Evolutionary conservation across 1,284 basidiomycete species (phyloP), one percentile per base, ranked within the genome.

Genomic region (Ganoderma leucocontextum): DNA sequence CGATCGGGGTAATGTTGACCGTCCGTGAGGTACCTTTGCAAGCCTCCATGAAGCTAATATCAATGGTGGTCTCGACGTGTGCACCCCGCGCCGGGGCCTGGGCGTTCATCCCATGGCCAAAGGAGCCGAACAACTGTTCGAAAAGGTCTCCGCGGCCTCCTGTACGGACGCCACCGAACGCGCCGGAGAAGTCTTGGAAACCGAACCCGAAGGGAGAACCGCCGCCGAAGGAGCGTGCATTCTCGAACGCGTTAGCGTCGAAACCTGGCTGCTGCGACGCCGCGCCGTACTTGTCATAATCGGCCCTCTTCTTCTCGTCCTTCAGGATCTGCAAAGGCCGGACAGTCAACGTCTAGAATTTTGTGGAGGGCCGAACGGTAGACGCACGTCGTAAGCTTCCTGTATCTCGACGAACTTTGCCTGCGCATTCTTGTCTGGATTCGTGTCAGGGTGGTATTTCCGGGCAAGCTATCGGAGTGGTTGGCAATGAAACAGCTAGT

Each of bases 331-430:
- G 74, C 12, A 52, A 15, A 47, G 10, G 33, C 25, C 47, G 74
- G 36, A 22, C 36, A 1, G 4, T 70, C 65, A 75, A 60, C 61
- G 61, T 75, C 64, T 68, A 36, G 33, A 38, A 68, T 65, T 61
- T 61, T 25, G 47, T 55, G 35, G 22, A 19, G 22, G 22, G n/a
- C 39, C 71, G 69, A 71, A 63, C 44, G 63, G 35, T 59, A 55
- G 38, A 71, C 93, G 75, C 75, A 98, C 95, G 80, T 99, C 98
- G 82, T 99, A 99, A 12, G 98, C 98, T 74, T 91, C 88, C 80
- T 99, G 98, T 68, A 99, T 98, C 80, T 99, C 97, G 39, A 97
- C 89, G 80, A 99, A 99, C 78, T 95, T 95, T 72, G 95, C 95
- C 76, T 95, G 93, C 0, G 97, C 95, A 60, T 87, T 87, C 75